Conservation (phyloP, 371 early-diverging fungal species). For the Mucor sp. region DNA sequence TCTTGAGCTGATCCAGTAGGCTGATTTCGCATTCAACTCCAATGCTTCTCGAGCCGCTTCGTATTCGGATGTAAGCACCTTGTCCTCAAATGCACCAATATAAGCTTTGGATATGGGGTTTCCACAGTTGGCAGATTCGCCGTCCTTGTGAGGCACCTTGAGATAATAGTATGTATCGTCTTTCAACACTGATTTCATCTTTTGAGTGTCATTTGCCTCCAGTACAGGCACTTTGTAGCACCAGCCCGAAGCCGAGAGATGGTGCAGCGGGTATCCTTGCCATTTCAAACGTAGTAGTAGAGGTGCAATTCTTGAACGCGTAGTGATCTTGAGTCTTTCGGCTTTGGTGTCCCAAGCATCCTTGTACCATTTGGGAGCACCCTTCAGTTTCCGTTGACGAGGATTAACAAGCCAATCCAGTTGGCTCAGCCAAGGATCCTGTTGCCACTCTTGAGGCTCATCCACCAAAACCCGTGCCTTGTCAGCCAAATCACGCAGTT, state of each 20-base stretch:
- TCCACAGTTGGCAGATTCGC: constrained; percentile 81
- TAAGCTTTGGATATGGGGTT: constrained; percentile 88
- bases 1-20: constrained; percentile 94
- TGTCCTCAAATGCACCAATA: constrained; percentile 78
- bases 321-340: constrained; percentile 63
- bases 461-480: constrained; percentile 55
- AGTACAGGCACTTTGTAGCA: constrained; percentile 62
- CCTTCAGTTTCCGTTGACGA: constrained; percentile 57
- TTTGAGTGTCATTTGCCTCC: constrained; percentile 9
- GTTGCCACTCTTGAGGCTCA: constrained; percentile 34
- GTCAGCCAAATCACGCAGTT: constrained; percentile 68
- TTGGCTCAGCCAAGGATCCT: constrained; percentile 86
- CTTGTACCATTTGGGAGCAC: constrained; percentile 88
- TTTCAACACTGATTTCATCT: constrained; percentile 19
- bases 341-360: constrained; percentile 70
- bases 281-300: constrained; percentile 84
- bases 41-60: constrained; percentile 81
- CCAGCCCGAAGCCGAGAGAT: constrained; percentile 76
- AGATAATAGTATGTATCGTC: constrained; percentile 60
- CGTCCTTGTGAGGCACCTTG: constrained; percentile 89
- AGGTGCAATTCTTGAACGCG: constrained; percentile 79
- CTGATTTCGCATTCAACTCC: constrained; percentile 74
- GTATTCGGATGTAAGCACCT: constrained; percentile 71
- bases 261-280: constrained; percentile 82
- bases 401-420: constrained; percentile 80